Base-by-base conservation (phyloP, 2,329 filamentous ascomycete species). In the Chaetoscypha palmicola region DNA sequence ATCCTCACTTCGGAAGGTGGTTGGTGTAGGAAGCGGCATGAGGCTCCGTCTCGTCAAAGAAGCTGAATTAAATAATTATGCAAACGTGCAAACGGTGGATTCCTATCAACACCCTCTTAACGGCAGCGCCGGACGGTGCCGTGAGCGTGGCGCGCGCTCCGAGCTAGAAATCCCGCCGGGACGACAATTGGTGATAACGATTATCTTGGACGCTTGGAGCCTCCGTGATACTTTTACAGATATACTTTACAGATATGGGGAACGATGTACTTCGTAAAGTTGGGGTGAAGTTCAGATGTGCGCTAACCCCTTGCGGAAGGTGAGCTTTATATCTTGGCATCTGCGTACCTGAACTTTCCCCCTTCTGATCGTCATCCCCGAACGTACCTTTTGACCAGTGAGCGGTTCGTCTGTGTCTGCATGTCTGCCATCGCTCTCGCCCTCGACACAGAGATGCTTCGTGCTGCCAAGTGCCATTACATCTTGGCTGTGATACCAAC, bases 321-420 rank as follows among this genome's bases (percentile, higher is more conserved):
- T 5, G 22, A 24, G 2, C n/a, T n/a, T 16, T n/a, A n/a, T n/a
- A 4, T n/a, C 19, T 22, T 23, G 19, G 17, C 20, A 22, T 26
- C 12, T 19, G 11, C 5, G 39, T 41, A 8, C 39, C 39, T 41
- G 39, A 41, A 24, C 39, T 34, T 34, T 41, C 23, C 31, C 38
- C 16, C 20, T 34, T 41, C 30, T 17, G n/a, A 19, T 33, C 28
- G 23, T 19, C 5, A 28, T 30, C 23, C 23, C 10, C 32, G n/a
- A 16, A 4, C 10, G 16, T 14, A 31, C 28, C 28, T 31, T 31
- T 14, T 19, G n/a, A n/a, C n/a, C n/a, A n/a, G n/a, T n/a, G n/a
- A n/a, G n/a, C n/a, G n/a, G n/a, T n/a, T n/a, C n/a, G n/a, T n/a
- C n/a, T n/a, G n/a, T n/a, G n/a, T n/a, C n/a, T n/a, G n/a, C n/a